Conservation (phyloP, 805 yeast species). For the Hanseniaspora vineae region DNA sequence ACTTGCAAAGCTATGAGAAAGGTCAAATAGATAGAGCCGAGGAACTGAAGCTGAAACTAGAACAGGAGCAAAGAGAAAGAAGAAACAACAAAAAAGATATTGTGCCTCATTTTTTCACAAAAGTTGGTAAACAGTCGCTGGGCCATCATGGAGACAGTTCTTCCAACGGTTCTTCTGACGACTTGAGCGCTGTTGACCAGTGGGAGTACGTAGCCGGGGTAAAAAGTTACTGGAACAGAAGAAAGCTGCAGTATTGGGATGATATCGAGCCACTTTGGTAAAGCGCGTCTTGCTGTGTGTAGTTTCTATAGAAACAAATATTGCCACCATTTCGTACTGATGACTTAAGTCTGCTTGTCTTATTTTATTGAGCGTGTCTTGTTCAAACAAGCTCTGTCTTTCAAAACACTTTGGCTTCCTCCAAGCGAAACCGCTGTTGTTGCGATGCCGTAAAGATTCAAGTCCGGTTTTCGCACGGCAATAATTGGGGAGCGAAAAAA, state of each 20-base stretch:
- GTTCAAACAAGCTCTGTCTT: too few relatives aligned
- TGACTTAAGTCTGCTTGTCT: too few relatives aligned
- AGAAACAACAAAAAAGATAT: conserved; percentile 43
- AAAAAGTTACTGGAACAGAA: conserved; percentile 66
- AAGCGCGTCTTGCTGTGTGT: conserved; percentile 1
- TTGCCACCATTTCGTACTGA: too few relatives aligned
- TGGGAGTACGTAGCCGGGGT: conserved; percentile 50
- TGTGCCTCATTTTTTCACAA: conserved; percentile 50
- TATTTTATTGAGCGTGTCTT: too few relatives aligned
- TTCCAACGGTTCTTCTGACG: too few relatives aligned
- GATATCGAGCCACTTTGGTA: conserved; percentile 47
- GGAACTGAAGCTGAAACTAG: conserved; percentile 48
- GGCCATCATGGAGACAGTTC: too few relatives aligned
- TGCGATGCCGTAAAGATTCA: too few relatives aligned
- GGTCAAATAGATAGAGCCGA: conserved; percentile 69
- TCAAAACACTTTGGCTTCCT: too few relatives aligned
- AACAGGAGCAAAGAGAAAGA: conserved; percentile 68
- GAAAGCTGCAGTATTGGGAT: conserved; percentile 51
- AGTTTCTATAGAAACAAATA: not conserved
- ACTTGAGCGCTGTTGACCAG: not conserved
- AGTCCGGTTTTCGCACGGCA: not conserved
- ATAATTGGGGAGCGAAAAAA: too few relatives aligned
- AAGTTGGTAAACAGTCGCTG: conserved; percentile 7
- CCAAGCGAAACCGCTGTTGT: too few relatives aligned
- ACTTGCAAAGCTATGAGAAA: conserved; percentile 56